Base-by-base conservation (phyloP, 306 rosid species). In the Fagus crenata region DNA sequence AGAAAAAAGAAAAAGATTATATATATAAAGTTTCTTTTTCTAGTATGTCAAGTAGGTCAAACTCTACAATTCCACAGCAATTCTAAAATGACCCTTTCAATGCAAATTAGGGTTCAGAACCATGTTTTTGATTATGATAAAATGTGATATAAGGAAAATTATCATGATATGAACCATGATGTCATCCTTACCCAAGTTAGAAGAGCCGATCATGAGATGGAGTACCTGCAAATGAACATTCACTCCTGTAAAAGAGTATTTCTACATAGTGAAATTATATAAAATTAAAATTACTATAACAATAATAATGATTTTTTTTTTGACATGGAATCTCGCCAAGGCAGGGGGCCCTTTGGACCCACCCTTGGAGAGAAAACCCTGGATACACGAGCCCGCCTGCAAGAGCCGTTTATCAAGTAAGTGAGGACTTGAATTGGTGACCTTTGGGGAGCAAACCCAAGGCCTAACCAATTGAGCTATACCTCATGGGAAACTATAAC, bases 201-300 rank as follows among this genome's bases (percentile, higher is more conserved):
- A 89, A 77, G 87, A 76, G 75, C 89, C 88, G 18, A 90, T 67
- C 91, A 90, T 76, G 74, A 90, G 78, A 83, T 89, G 93, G 49
- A 90, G 87, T 41, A 85, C 96, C 96, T 90, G 90, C 87, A 84
- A 55, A 79, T 60, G 74, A 51, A 53, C 53, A 68, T 61, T 3
- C 69, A 76, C 37, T 32, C 54, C 70, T 9, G 67, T 78, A 68
- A 84, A 60, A 71, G 41, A 49, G 39, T 37, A 70, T 13, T 40
- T 39, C 53, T 67, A 3, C 60, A 68, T 51, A 31, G 81, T 59
- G 42, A 32, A 49, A 67, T 28, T 40, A 18, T 46, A 76, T 43
- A 36, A 6, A 15, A 49, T 60, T 2, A 42, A 73, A 33, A 3
- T 54, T 18, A 54, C 8, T 17, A 54, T n/a, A 54, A 54, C 32